Evolutionary conservation across 2,329 filamentous ascomycete species (phyloP), one percentile per base, ranked within the genome.

Genomic region (Harringtonia aguacate): DNA sequence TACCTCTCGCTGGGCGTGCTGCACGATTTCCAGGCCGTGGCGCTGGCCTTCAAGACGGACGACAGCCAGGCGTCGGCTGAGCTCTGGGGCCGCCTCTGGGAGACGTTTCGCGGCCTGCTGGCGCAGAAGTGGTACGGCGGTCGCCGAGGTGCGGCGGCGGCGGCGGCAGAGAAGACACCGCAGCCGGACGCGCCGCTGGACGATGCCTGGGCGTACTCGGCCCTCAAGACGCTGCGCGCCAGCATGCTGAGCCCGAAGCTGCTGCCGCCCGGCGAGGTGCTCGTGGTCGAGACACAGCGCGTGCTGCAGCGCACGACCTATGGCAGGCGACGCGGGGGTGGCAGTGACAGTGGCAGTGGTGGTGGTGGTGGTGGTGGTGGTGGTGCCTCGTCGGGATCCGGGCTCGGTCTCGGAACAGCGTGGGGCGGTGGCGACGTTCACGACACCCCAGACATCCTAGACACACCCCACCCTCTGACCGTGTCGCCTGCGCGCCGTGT

Each of bases 221-320:
- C 81, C 1, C 67, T 88, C 7, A 78, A 80, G 53, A 73, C 73
- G 0, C 61, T 89, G 15, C 71, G 84, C 3, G 75, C 74, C 4
- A 77, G 72, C 52, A 85, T 88, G 79, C 70, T 75, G 48, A 80
- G 74, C 41, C 67, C 73, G 28, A 87, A 87, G 55, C 68, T 89
- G 3, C 63, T 86, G 38, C 84, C 84, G 1, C 84, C 84, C 0
- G 84, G 84, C 1, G 84, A 89, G 57, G 80, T 88, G 0, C 87
- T 88, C 54, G 67, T 79, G 3, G 70, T 88, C 3, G 82, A 86
- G 61, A 81, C 72, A 21, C 78, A 77, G 56, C 69, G 71, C 9
- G 82, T 85, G 4, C 63, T 87, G 48, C 71, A 83, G 50, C 66
- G 82, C 13, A 77, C 84, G 54, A 78, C 81, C 0, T 83, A 84